Base-by-base conservation (phyloP, 495 filamentous ascomycete genomes). In the Neurospora pannonica region DNA sequence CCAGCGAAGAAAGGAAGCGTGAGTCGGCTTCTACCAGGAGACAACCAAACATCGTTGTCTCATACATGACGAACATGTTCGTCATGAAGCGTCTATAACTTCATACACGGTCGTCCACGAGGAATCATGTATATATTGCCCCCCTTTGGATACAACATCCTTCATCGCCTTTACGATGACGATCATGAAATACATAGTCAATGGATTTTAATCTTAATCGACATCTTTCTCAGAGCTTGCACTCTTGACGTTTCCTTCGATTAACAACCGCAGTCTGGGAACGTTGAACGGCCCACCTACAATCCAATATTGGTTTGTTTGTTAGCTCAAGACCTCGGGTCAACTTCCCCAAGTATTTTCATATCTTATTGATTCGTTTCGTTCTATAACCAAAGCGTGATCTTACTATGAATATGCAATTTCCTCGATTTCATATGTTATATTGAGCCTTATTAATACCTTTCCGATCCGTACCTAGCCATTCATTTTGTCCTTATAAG, bases 11-110 rank as follows among this genome's bases (percentile, higher is more conserved):
- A 37, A 38, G 38, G 28, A 34, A 28, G 28, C 62, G 54, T 70
- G 37, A 54, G 60, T n/a, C 46, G 21, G 39, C 36, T 38, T 13
- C 60, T 34, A 4, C 42, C 43, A 42, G 19, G 60, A 13, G 72
- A 28, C 34, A 42, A 60, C 38, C n/a, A 42, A 21, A 34, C 24
- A 21, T 7, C 72, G 73, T 80, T 37, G 77, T 79, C 38, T 78
- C 75, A 60, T 75, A 77, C 70, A 9, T 79, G 2, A 60, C 21
- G 11, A 73, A 73, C 5, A 77, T 77, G 74, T 42, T 75, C 36
- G 71, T 71, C 19, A 48, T 77, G 36, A 77, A 67, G 60, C 54
- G 43, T 71, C 73, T 79, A 70, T 79, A 75, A 70, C 73, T 36
- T 19, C 38, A 24, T 54, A 13, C 60, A 40, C 31, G 38, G 21